These are phyloP conservation scores for Prunus mume DNA, from an alignment of 306 rosid species.

Conservation along the genomic window DNA sequence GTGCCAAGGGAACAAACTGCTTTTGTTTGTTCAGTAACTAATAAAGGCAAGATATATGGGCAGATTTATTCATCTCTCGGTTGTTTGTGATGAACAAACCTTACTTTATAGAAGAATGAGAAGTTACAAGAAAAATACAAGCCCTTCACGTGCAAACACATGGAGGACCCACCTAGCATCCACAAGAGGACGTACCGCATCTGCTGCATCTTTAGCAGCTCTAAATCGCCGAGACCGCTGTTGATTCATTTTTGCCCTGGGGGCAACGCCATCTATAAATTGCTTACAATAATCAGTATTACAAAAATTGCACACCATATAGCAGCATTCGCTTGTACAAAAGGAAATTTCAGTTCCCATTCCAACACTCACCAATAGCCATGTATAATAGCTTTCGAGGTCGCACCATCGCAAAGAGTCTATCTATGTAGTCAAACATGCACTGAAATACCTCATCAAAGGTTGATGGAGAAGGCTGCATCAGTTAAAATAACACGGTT, in stretches of 20 bases:
- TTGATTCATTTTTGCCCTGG: conserved; percentile 99
- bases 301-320: conserved; percentile 7
- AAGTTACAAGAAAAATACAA: background rate
- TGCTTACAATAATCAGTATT: conserved; percentile 19
- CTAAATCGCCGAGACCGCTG: conserved; percentile 93
- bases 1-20: background rate
- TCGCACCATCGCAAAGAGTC: conserved; percentile 87
- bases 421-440: conserved; percentile 93
- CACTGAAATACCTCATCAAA: conserved; percentile 86
- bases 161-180: conserved; percentile 26
- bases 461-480: conserved; percentile 89
- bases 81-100: background rate
- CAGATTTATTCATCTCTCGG: background rate
- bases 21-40: background rate
- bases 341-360: background rate
- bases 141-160: conserved; percentile 26
- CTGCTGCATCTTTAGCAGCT: conserved; percentile 92
- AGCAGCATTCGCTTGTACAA: background rate
- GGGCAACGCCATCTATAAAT: conserved; percentile 94
- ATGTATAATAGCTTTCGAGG: conserved; percentile 89
- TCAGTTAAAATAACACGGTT: background rate
- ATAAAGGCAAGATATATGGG: too few relatives aligned
- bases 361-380: conserved; percentile 82
- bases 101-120: background rate
- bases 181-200: conserved; percentile 65